A percentile compares a stretch with the other conserved stretches of the same genome.
phyloP scores from a whole-genome alignment of 208 protist genomes.

The Leishmania tropica region DNA sequence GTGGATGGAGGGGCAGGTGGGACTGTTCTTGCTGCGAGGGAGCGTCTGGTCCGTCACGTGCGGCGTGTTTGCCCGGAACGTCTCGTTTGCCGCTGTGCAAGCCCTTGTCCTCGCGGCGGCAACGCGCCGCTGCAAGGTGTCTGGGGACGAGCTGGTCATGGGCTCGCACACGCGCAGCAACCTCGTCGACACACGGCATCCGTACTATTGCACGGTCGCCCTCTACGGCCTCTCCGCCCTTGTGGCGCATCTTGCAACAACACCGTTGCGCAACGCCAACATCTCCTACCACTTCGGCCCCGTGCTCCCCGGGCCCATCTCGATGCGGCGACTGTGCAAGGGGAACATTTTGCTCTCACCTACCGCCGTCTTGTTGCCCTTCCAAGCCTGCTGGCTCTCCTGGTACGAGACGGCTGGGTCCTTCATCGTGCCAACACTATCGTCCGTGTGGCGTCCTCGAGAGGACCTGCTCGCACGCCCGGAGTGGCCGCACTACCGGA shows the following conservation, averaged over 20 bases:
- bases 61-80: slow-evolving; percentile 43
- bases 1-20: slow-evolving; percentile 73
- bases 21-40: slow-evolving; percentile 70
- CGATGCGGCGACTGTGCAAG: slow-evolving; percentile 37
- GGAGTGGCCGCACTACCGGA: slow-evolving; percentile 60
- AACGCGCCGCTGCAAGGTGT: slow-evolving; percentile 7
- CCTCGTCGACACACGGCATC: slow-evolving; percentile 68
- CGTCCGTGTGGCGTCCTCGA: slow-evolving; percentile 68
- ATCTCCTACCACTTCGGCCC: slow-evolving; percentile 76
- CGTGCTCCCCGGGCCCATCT: slow-evolving; percentile 35
- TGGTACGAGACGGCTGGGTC: slow-evolving; percentile 81
- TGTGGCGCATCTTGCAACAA: slow-evolving; percentile 52
- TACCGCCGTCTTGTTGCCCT: slow-evolving; percentile 49
- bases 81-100: slow-evolving; percentile 55
- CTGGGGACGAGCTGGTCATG: slow-evolving; percentile 9
- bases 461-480: slow-evolving; percentile 45
- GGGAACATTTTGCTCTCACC: slow-evolving; percentile 47
- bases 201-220: slow-evolving; percentile 69
- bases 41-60: slow-evolving; percentile 75
- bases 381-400: slow-evolving; percentile 62
- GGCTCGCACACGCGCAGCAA: slow-evolving; percentile 6
- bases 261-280: slow-evolving; percentile 59
- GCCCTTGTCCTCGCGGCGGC: slow-evolving; percentile 16
- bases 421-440: slow-evolving; percentile 68
- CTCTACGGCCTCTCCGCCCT: slow-evolving; percentile 42